These are phyloP conservation scores for Rutidosis leptorrhynchoides DNA, from an alignment of 129 eudicot genomes.

Conservation along the genomic window DNA sequence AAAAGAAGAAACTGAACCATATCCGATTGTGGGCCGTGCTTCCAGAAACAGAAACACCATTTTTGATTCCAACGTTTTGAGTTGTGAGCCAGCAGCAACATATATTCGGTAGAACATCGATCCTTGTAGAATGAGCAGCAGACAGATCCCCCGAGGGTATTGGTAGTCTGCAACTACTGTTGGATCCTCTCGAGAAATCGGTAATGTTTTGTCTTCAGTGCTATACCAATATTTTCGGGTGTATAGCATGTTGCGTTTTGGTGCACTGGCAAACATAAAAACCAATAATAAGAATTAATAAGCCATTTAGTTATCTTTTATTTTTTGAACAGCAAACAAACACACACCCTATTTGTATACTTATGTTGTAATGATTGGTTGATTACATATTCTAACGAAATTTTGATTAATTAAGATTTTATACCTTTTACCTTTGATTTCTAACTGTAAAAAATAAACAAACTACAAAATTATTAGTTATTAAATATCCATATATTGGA, in stretches of 20 bases:
- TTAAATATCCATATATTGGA: no score
- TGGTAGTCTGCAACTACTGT: slow-evolving; percentile 42
- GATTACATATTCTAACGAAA: no score
- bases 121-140: slow-evolving; percentile 37
- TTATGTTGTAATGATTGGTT: no score
- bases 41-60: slow-evolving; percentile 50
- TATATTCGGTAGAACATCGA: slow-evolving; percentile 45
- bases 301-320: no score
- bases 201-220: slow-evolving; percentile 44
- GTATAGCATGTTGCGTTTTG: slow-evolving; percentile 50
- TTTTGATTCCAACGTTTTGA: slow-evolving; percentile 47
- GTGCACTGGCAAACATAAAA: slow-evolving; percentile 43
- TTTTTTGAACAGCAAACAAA: no score
- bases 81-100: slow-evolving; percentile 51
- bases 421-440: no score
- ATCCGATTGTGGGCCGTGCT: slow-evolving; percentile 46
- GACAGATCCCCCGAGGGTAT: slow-evolving; percentile 40
- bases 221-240: slow-evolving; percentile 38
- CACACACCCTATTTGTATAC: no score
- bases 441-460: no score
- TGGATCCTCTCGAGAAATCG: slow-evolving; percentile 44
- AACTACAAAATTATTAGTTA: no score
- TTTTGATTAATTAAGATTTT: no score
- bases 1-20: slow-evolving; percentile 58
- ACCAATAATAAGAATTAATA: no score